Percentiles rank a stretch among this genome's conserved stretches.
These are phyloP conservation scores for Curvularia verruculosa DNA, from an alignment of 2,329 filamentous ascomycete genomes.

Conservation along the genomic window DNA sequence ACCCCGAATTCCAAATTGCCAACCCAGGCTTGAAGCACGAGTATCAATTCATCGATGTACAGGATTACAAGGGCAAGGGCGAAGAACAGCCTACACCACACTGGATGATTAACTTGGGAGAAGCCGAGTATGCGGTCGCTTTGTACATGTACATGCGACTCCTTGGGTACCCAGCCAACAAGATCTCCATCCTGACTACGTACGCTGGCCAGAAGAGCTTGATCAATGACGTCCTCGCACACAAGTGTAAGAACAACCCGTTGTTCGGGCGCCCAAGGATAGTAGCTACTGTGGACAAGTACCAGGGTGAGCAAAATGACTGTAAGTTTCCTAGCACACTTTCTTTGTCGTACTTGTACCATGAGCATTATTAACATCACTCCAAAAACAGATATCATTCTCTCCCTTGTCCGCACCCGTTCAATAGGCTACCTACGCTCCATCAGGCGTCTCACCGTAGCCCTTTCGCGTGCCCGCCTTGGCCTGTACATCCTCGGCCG, in stretches of 20 bases:
- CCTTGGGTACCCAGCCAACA: slow-evolving; percentile 82
- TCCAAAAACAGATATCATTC: slow-evolving; percentile 73
- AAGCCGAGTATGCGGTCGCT: slow-evolving; percentile 95
- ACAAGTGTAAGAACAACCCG: slow-evolving; percentile 80
- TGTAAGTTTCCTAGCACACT: slow-evolving; percentile 67
- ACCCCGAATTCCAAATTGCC: slow-evolving; percentile 74
- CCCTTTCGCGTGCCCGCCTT: slow-evolving; percentile 86
- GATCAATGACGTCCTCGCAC: slow-evolving; percentile 82
- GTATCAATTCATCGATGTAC: slow-evolving; percentile 95
- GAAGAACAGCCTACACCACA: slow-evolving; percentile 90
- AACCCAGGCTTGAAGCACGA: slow-evolving; percentile 94
- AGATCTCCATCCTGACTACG: slow-evolving; percentile 88
- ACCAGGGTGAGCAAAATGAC: slow-evolving; percentile 98
- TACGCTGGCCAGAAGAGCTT: slow-evolving; percentile 92
- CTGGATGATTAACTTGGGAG: slow-evolving; percentile 94
- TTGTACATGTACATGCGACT: slow-evolving; percentile 97
- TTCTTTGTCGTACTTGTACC: not conserved
- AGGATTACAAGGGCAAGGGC: slow-evolving; percentile 87
- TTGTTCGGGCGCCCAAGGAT: slow-evolving; percentile 89
- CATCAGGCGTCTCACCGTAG: slow-evolving; percentile 90
- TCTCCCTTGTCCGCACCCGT: slow-evolving; percentile 88
- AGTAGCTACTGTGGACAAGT: slow-evolving; percentile 96
- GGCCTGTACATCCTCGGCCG: slow-evolving; percentile 93
- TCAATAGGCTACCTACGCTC: slow-evolving; percentile 92
- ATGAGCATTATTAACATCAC: slow-evolving; percentile 14